Evolutionary conservation across 352 stramenopile species (phyloP).

Genomic region (Phytophthora melonis): DNA sequence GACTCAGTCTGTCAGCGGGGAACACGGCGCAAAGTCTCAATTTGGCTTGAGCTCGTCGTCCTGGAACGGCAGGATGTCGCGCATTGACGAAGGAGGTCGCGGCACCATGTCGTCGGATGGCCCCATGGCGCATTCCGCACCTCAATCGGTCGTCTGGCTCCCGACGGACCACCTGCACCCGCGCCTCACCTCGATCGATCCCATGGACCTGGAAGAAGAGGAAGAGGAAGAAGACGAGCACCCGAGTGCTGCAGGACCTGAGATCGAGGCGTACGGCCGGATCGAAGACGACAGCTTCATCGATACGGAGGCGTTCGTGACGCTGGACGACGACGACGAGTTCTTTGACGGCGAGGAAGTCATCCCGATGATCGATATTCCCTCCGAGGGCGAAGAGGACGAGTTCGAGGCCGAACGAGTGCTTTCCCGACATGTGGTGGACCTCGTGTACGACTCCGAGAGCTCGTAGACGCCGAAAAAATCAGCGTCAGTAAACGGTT

Average conservation of each 20-base stretch:
- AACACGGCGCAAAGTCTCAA: slow-evolving; percentile 23
- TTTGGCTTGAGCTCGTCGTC: slow-evolving; percentile 23
- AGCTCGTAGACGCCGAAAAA: slow-evolving; percentile 16
- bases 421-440: slow-evolving; percentile 22
- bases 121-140: slow-evolving; percentile 22
- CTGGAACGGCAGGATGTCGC: slow-evolving; percentile 34
- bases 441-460: slow-evolving; percentile 28
- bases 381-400: slow-evolving; percentile 48
- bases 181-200: slow-evolving; percentile 23
- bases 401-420: slow-evolving; percentile 32
- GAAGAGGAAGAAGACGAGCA: slow-evolving; percentile 13
- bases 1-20: slow-evolving; percentile 26
- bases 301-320: slow-evolving; percentile 43
- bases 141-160: slow-evolving; percentile 39
- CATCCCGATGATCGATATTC: slow-evolving; percentile 53
- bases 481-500: background rate
- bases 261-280: slow-evolving; percentile 21
- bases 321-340: slow-evolving; percentile 40
- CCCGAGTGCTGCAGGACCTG: slow-evolving; percentile 2
- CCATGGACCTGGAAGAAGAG: slow-evolving; percentile 30
- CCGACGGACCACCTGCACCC: slow-evolving; percentile 40
- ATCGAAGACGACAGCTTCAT: slow-evolving; percentile 40
- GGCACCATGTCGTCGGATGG: slow-evolving; percentile 50
- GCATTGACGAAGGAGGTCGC: slow-evolving; percentile 39
- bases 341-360: slow-evolving; percentile 18